phyloP scores from a whole-genome alignment of 495 filamentous ascomycete species.

The Lasiosphaeris hirsuta region DNA sequence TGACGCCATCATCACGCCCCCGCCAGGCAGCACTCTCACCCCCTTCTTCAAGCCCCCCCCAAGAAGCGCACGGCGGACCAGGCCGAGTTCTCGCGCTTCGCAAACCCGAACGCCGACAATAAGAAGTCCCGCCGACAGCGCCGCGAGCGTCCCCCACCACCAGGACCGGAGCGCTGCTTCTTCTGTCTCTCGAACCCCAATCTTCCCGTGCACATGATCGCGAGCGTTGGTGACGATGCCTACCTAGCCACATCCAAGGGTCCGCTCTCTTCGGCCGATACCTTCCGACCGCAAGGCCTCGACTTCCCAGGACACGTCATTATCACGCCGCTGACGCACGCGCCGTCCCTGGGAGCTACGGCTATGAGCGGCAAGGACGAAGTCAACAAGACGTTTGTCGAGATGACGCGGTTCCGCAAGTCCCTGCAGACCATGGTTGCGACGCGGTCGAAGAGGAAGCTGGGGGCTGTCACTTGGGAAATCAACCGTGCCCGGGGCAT shows the following conservation, averaged over 20 bases:
- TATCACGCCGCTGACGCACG: slow-evolving; percentile 81
- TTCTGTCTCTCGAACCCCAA: slow-evolving; percentile 88
- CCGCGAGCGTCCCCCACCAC: slow-evolving; percentile 49
- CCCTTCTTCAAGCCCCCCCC: slow-evolving; percentile 51
- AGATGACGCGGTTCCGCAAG: slow-evolving; percentile 76
- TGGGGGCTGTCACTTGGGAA: slow-evolving; percentile 89
- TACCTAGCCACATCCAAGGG: slow-evolving; percentile 94
- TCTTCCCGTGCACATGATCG: slow-evolving; percentile 81
- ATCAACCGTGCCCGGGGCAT: slow-evolving; percentile 73
- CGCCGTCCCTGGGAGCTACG: slow-evolving; percentile 45
- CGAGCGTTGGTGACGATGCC: slow-evolving; percentile 75
- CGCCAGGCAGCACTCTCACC: slow-evolving; percentile 64
- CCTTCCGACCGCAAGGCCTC: slow-evolving; percentile 57
- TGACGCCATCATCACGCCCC: slow-evolving; percentile 54
- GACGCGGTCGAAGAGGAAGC: slow-evolving; percentile 46
- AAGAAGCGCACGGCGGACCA: slow-evolving; percentile 60
- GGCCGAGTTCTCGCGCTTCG: slow-evolving; percentile 62
- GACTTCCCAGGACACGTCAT: slow-evolving; percentile 83
- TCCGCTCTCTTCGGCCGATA: slow-evolving; percentile 65
- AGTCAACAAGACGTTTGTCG: slow-evolving; percentile 55
- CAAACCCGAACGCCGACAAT: slow-evolving; percentile 56
- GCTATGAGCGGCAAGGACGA: slow-evolving; percentile 53
- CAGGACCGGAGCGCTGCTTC: slow-evolving; percentile 79
- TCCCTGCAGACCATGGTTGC: slow-evolving; percentile 68
- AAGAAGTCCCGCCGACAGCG: slow-evolving; percentile 54